A percentile compares a stretch with the other conserved stretches of the same genome.
Conservation (phyloP, 129 eudicot genomes). For the Tagetes erecta region DNA sequence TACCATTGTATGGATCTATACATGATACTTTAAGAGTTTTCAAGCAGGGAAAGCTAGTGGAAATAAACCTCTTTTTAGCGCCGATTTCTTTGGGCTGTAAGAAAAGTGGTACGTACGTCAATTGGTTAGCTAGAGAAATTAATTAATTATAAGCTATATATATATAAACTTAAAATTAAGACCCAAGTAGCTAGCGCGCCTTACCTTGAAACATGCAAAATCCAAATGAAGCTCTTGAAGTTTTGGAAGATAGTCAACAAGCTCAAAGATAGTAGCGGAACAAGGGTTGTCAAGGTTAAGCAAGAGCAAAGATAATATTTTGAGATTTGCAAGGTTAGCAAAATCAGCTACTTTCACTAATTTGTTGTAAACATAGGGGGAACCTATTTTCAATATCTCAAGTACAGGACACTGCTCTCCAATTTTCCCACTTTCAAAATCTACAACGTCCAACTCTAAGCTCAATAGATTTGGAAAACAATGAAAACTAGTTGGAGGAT, state of each 20-base stretch:
- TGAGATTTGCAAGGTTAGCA: neutral
- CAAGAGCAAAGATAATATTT: slow-evolving; percentile 8
- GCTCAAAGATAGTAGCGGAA: neutral
- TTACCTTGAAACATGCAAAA: slow-evolving; percentile 6
- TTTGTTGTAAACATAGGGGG: too few relatives aligned
- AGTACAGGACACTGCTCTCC: slow-evolving; percentile 17
- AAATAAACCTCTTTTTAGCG: neutral
- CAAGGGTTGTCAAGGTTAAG: neutral
- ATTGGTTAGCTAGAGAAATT: too few relatives aligned
- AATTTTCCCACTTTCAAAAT: neutral
- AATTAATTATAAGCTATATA: neutral
- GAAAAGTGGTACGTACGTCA: too few relatives aligned
- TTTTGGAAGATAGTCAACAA: neutral
- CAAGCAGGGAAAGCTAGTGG: slow-evolving; percentile 7
- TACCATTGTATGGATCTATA: neutral
- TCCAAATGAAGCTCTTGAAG: neutral
- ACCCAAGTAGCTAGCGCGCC: too few relatives aligned
- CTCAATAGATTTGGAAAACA: slow-evolving; percentile 24
- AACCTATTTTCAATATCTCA: neutral
- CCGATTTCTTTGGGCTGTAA: neutral
- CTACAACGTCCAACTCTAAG: neutral
- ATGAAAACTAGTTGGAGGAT: neutral
- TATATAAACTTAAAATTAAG: neutral
- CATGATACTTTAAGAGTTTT: neutral
- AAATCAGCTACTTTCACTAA: too few relatives aligned